phyloP scores from a whole-genome alignment of 495 filamentous ascomycete species.

The Neurospora discreta region DNA sequence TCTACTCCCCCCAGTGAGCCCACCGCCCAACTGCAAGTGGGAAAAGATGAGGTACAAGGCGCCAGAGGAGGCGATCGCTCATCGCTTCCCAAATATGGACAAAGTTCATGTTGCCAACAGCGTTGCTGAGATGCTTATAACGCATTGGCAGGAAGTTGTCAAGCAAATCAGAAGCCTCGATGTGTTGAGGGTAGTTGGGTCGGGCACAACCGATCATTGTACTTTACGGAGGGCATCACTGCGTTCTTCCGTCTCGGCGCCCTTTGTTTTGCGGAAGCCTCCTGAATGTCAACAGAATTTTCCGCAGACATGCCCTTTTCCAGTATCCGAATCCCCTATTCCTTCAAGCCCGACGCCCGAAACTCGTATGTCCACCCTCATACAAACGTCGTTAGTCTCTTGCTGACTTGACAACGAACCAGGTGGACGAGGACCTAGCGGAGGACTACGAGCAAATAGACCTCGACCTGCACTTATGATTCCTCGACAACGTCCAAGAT shows the following conservation, averaged over 20 bases:
- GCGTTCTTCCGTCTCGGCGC: slow-evolving; percentile 17
- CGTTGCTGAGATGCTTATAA: slow-evolving; percentile 48
- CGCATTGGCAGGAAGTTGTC: slow-evolving; percentile 48
- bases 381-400: not conserved
- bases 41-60: slow-evolving; percentile 19
- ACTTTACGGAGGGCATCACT: not conserved
- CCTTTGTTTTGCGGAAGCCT: slow-evolving; percentile 11
- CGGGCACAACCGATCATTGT: not conserved
- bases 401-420: not conserved
- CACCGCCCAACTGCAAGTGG: slow-evolving; percentile 23
- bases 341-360: slow-evolving; percentile 21
- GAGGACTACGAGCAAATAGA: slow-evolving; percentile 1
- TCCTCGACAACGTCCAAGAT: slow-evolving; percentile 15
- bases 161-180: slow-evolving; percentile 37
- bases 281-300: slow-evolving; percentile 5
- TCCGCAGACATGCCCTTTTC: not conserved
- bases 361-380: slow-evolving; percentile 6
- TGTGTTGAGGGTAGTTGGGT: slow-evolving; percentile 10
- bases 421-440: slow-evolving; percentile 5
- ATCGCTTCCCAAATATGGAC: slow-evolving; percentile 18
- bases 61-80: slow-evolving; percentile 6
- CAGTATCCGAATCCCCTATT: slow-evolving; percentile 11
- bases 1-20: slow-evolving; percentile 23
- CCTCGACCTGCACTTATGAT: slow-evolving; percentile 8
- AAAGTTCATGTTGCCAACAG: slow-evolving; percentile 40